phyloP scores from a whole-genome alignment of 1,284 basidiomycete genomes.

The Microbotryum violaceum region DNA sequence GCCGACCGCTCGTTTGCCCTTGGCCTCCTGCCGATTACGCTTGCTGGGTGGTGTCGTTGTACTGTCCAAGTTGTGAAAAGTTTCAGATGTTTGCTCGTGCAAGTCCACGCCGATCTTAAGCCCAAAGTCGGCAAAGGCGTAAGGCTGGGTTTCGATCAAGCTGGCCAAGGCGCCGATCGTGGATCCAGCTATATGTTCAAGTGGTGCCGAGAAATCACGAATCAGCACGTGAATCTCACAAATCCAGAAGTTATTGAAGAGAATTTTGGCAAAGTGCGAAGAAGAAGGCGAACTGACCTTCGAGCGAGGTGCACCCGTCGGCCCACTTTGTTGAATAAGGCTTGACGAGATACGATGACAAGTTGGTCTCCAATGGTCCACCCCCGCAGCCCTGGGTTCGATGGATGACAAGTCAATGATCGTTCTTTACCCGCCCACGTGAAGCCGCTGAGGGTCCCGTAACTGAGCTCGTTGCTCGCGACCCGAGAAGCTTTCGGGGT shows the following conservation, averaged over 20 bases:
- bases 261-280: neutral
- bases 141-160: slow-evolving; percentile 27
- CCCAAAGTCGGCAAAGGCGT: slow-evolving; percentile 26
- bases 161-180: slow-evolving; percentile 33
- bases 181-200: slow-evolving; percentile 21
- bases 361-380: slow-evolving; percentile 42
- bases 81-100: neutral
- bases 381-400: slow-evolving; percentile 42
- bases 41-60: slow-evolving; percentile 1
- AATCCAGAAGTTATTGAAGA: neutral
- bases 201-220: too few relatives aligned
- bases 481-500: neutral
- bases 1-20: neutral
- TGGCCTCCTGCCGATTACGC: neutral
- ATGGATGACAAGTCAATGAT: slow-evolving; percentile 3
- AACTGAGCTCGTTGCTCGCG: neutral
- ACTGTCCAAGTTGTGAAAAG: neutral
- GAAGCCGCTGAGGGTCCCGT: neutral
- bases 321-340: slow-evolving; percentile 37
- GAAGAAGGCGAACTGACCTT: slow-evolving; percentile 32
- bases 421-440: neutral
- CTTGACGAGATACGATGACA: slow-evolving; percentile 43
- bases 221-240: neutral
- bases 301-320: slow-evolving; percentile 39
- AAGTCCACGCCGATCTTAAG: slow-evolving; percentile 12